Percentiles rank a stretch among this genome's conserved stretches.
Conservation (phyloP, 2,329 filamentous ascomycete species). For the Aciculosporium take region DNA sequence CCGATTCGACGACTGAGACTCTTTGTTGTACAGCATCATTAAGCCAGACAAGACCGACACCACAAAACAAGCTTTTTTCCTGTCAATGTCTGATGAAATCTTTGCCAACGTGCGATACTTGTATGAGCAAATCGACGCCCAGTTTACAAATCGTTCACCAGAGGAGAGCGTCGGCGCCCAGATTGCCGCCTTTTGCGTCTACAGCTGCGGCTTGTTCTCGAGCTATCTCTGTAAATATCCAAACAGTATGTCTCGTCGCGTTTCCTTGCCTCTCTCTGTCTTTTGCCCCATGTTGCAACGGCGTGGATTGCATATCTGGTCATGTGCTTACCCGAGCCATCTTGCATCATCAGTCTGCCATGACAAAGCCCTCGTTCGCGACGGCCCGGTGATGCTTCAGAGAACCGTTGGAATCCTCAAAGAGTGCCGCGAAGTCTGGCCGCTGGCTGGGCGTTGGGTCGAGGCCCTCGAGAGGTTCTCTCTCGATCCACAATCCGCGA, state of each 20-base stretch:
- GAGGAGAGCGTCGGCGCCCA: slow-evolving; percentile 38
- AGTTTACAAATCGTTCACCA: slow-evolving; percentile 30
- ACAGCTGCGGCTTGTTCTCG: slow-evolving; percentile 38
- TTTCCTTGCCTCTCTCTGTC: neutral
- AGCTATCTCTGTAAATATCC: slow-evolving; percentile 39
- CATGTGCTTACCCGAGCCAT: neutral
- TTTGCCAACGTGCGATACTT: slow-evolving; percentile 34
- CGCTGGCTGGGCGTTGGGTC: slow-evolving; percentile 38
- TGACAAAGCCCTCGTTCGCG: slow-evolving; percentile 23
- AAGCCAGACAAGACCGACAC: slow-evolving; percentile 25
- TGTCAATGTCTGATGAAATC: slow-evolving; percentile 29
- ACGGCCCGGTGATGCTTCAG: slow-evolving; percentile 32
- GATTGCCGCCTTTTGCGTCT: slow-evolving; percentile 41
- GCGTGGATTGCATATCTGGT: no score
- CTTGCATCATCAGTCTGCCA: slow-evolving; percentile 24
- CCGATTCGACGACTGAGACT: neutral
- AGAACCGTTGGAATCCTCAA: slow-evolving; percentile 30
- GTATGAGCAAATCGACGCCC: slow-evolving; percentile 36
- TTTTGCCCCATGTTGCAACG: no score
- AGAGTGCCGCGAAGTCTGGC: slow-evolving; percentile 37
- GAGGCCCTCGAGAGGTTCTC: slow-evolving; percentile 33
- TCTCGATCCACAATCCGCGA: slow-evolving; percentile 26
- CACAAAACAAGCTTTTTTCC: slow-evolving; percentile 25
- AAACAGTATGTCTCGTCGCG: slow-evolving; percentile 22
- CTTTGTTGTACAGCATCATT: slow-evolving; percentile 24